These are phyloP conservation scores for Colletotrichum sp. DNA, from an alignment of 2,329 filamentous ascomycete genomes.

Conservation along the genomic window DNA sequence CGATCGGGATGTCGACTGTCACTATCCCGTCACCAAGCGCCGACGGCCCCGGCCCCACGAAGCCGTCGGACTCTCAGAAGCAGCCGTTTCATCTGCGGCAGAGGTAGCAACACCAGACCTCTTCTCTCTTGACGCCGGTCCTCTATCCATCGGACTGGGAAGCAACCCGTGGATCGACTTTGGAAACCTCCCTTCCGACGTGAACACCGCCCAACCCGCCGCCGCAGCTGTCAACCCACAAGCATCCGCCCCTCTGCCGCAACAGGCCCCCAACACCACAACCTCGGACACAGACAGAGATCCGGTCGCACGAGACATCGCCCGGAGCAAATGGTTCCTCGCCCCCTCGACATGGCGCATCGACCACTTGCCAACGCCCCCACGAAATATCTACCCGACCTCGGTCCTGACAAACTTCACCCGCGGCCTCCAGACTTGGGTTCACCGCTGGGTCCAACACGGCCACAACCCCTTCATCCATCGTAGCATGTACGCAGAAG, in stretches of 20 bases:
- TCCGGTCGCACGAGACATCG: neutral
- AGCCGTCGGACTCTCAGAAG: neutral
- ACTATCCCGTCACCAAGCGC: slow-evolving; percentile 19
- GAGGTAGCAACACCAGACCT: neutral
- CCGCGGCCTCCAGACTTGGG: slow-evolving; percentile 25
- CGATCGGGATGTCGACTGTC: slow-evolving; percentile 25
- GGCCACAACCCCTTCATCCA: slow-evolving; percentile 32
- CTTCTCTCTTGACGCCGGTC: neutral
- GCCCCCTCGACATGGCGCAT: slow-evolving; percentile 24
- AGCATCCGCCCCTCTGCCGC: neutral
- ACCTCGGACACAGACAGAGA: neutral
- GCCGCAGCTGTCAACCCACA: neutral
- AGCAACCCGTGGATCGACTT: neutral
- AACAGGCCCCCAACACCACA: neutral
- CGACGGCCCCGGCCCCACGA: neutral
- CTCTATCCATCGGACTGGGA: neutral
- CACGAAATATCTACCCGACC: slow-evolving; percentile 1
- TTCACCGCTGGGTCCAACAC: slow-evolving; percentile 26
- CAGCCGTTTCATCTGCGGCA: neutral
- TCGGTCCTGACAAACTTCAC: slow-evolving; percentile 29
- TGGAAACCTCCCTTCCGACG: neutral
- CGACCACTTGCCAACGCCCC: neutral
- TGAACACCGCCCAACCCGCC: neutral
- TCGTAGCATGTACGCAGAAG: slow-evolving; percentile 24
- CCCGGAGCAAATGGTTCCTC: slow-evolving; percentile 23